phyloP scores from a whole-genome alignment of 257 asterid genomes.

The Mentha longifolia region DNA sequence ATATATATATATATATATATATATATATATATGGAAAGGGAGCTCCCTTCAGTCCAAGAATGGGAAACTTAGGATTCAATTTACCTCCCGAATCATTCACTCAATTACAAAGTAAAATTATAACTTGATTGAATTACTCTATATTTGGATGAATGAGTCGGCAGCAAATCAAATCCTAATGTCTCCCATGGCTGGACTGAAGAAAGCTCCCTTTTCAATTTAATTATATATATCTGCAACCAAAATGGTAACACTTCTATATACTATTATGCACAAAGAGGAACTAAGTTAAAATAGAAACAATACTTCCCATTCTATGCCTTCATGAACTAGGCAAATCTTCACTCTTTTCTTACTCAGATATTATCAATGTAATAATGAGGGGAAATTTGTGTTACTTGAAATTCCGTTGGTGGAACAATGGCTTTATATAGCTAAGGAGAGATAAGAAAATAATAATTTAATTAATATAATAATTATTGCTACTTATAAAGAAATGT shows the following conservation, averaged over 20 bases:
- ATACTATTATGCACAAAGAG: too few relatives aligned
- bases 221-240: background rate
- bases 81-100: conserved; percentile 88
- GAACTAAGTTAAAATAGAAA: too few relatives aligned
- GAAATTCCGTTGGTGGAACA: conserved; percentile 7
- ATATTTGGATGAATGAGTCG: conserved; percentile 87
- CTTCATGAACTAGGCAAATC: too few relatives aligned
- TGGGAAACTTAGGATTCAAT: conserved; percentile 59
- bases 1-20: too few relatives aligned
- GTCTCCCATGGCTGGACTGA: conserved; percentile 64
- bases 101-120: conserved; percentile 45
- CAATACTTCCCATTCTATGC: too few relatives aligned
- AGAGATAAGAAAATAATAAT: conserved; percentile 26
- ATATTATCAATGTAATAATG: too few relatives aligned
- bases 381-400: background rate
- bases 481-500: background rate
- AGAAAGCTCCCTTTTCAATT: conserved; percentile 67
- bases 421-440: conserved; percentile 41
- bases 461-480: conserved; percentile 1
- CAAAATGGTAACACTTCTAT: background rate
- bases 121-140: conserved; percentile 28
- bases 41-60: conserved; percentile 99
- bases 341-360: too few relatives aligned
- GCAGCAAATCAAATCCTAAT: conserved; percentile 73
- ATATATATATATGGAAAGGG: too few relatives aligned